Percentiles rank a stretch among this genome's conserved stretches.
These are phyloP conservation scores for Trypanosoma scelopori DNA, from an alignment of 208 protist species.

Conservation along the genomic window DNA sequence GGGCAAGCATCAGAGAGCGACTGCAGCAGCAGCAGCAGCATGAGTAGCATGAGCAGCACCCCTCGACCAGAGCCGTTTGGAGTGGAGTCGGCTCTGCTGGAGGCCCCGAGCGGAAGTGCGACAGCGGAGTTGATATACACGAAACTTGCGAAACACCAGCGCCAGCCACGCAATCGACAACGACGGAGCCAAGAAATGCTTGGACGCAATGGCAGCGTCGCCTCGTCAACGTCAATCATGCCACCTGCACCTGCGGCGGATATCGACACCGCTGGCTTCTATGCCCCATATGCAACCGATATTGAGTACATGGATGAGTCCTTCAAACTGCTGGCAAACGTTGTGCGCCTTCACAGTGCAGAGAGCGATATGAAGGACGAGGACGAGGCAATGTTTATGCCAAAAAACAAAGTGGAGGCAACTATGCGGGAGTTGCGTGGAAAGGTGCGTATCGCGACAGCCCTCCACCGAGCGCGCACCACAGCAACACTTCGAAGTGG, in stretches of 20 bases:
- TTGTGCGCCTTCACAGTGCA: constrained; percentile 81
- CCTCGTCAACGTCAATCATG: constrained; percentile 6
- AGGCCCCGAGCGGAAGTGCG: constrained; percentile 1
- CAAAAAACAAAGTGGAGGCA: constrained; percentile 84
- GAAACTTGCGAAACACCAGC: not conserved
- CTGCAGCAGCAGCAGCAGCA: constrained; percentile 10
- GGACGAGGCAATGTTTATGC: constrained; percentile 54
- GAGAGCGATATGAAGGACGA: constrained; percentile 93
- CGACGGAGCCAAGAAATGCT: not conserved
- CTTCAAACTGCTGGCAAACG: constrained; percentile 82
- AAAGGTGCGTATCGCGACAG: constrained; percentile 65
- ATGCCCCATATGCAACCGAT: constrained; percentile 74
- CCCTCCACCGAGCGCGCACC: constrained; percentile 66
- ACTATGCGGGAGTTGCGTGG: constrained; percentile 82
- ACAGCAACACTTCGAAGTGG: constrained; percentile 53
- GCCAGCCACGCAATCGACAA: not conserved
- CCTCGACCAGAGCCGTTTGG: constrained; percentile 11
- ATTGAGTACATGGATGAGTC: constrained; percentile 92
- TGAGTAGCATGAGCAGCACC: not conserved
- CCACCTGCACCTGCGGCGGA: not conserved
- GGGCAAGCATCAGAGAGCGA: not conserved
- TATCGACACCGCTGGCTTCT: constrained; percentile 6
- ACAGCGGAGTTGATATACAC: constrained; percentile 7
- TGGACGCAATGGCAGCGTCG: constrained; percentile 13
- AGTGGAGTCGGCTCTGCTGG: constrained; percentile 6